Percentiles rank a stretch among this genome's conserved stretches.
Conservation (phyloP, 208 protist species). For the Acanthamoeba polyphaga region DNA sequence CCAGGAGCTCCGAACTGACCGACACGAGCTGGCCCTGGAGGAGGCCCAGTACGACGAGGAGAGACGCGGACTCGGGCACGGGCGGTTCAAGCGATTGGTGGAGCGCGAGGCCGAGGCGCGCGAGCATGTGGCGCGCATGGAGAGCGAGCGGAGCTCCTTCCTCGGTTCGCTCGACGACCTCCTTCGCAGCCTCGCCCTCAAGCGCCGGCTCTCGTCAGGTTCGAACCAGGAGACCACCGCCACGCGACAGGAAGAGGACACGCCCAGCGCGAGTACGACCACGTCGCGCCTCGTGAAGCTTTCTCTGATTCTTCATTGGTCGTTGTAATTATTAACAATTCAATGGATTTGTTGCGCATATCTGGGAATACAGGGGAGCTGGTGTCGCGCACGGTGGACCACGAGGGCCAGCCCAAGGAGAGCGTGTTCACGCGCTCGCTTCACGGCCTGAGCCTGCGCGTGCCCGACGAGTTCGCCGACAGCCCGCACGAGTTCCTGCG, state of each 20-base stretch:
- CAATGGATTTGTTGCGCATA: no score
- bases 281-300: no score
- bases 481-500: neutral
- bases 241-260: neutral
- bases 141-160: constrained; percentile 1
- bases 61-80: neutral
- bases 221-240: neutral
- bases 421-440: neutral
- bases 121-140: neutral
- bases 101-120: neutral
- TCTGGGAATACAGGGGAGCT: no score
- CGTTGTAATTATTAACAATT: no score
- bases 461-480: neutral
- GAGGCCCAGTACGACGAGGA: neutral
- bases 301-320: no score
- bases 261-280: neutral
- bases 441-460: neutral
- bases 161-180: neutral
- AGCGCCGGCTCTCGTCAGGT: neutral
- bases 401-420: neutral
- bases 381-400: neutral
- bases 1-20: neutral
- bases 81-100: neutral
- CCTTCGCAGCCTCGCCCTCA: neutral
- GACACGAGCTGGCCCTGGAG: neutral